Conservation (phyloP, 2,329 filamentous ascomycete species). For the Exophiala mesophila region DNA sequence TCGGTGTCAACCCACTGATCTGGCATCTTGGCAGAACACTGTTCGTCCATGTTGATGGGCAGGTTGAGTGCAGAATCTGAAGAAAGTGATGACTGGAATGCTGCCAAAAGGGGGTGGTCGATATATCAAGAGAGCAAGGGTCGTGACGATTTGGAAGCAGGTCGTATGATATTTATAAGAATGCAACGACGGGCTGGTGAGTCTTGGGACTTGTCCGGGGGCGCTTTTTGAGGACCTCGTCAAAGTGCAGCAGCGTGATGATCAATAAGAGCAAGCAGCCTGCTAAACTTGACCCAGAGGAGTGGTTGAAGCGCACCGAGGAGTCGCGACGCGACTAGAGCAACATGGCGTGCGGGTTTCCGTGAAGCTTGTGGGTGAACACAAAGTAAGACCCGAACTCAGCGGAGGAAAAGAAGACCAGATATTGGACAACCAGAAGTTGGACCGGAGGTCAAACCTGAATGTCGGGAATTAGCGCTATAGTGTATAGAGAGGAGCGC, state of each 20-base stretch:
- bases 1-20: constrained; percentile 5
- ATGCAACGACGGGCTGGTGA: no score
- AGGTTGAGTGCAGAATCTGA: background rate
- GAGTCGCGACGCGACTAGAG: background rate
- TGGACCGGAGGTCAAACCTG: background rate
- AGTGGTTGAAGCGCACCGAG: background rate
- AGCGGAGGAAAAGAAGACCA: background rate
- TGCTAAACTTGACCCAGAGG: background rate
- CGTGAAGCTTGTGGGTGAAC: background rate
- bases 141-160: no score
- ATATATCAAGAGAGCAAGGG: no score
- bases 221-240: background rate
- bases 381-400: background rate
- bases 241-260: background rate
- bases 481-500: background rate
- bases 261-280: background rate
- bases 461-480: background rate
- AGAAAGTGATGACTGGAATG: background rate
- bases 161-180: no score
- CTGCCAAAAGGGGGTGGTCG: background rate
- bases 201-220: no score
- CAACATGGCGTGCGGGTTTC: background rate
- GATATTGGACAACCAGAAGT: background rate
- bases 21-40: constrained; percentile 1
- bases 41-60: background rate